These are phyloP conservation scores for Lasiosphaeriaceae sp. DNA, from an alignment of 495 filamentous ascomycete genomes.

Conservation along the genomic window DNA sequence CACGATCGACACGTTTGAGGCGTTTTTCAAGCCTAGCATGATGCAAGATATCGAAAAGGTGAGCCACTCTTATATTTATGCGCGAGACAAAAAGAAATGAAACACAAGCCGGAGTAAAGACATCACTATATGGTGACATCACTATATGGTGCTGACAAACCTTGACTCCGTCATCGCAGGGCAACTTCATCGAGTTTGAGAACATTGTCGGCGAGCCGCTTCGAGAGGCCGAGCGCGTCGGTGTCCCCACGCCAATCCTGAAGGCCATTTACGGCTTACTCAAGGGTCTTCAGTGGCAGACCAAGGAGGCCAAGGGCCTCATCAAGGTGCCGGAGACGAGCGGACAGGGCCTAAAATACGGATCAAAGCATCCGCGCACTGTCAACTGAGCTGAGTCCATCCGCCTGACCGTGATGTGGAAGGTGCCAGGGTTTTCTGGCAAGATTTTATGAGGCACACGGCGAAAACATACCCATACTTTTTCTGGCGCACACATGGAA, in stretches of 20 bases:
- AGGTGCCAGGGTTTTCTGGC: no score
- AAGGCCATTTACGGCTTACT: slow-evolving; percentile 38
- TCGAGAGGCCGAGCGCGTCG: slow-evolving; percentile 38
- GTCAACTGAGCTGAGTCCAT: slow-evolving; percentile 1
- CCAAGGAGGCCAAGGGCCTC: slow-evolving; percentile 32
- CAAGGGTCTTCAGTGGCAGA: slow-evolving; percentile 40
- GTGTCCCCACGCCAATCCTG: slow-evolving; percentile 45
- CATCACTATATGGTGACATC: not conserved
- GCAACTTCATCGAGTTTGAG: slow-evolving; percentile 51
- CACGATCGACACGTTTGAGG: slow-evolving; percentile 33
- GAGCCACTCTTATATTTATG: not conserved
- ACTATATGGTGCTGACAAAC: not conserved
- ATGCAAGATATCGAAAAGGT: slow-evolving; percentile 38
- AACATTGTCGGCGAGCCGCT: slow-evolving; percentile 52
- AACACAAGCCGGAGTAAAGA: not conserved
- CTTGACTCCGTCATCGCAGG: slow-evolving; percentile 15
- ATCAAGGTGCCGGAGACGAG: not conserved
- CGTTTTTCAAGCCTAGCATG: slow-evolving; percentile 46
- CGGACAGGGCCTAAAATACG: slow-evolving; percentile 10
- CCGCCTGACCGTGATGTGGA: no score
- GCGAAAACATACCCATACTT: no score
- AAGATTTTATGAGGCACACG: no score
- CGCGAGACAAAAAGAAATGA: not conserved
- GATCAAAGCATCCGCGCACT: not conserved
- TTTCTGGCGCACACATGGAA: no score